Percentiles rank a stretch among this genome's conserved stretches.
Evolutionary conservation across 306 rosid genomes (phyloP).

Genomic region (Phaseolus lunatus): DNA sequence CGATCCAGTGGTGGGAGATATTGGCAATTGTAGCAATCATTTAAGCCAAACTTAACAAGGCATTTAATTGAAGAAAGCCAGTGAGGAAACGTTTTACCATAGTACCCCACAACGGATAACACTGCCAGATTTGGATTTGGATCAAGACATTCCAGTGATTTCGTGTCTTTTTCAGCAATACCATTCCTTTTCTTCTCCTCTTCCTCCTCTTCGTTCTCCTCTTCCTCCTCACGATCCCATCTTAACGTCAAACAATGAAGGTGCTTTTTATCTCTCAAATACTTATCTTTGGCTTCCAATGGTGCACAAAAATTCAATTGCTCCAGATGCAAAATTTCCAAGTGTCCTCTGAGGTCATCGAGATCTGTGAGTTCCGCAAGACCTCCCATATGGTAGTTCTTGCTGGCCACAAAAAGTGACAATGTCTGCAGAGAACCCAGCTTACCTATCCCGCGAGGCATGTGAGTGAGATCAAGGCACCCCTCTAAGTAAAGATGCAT

Average conservation of each 20-base stretch:
- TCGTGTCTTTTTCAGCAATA: too few relatives aligned
- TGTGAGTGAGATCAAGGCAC: neutral
- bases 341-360: neutral
- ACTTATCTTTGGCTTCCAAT: neutral
- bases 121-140: neutral
- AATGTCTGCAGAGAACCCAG: constrained; percentile 22
- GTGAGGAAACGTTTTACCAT: neutral
- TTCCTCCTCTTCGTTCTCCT: too few relatives aligned
- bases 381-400: neutral
- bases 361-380: neutral
- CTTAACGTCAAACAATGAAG: constrained; percentile 1
- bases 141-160: neutral
- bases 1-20: neutral
- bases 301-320: neutral
- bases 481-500: constrained; percentile 35
- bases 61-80: neutral
- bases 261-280: neutral
- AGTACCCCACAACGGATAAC: neutral
- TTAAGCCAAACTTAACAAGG: constrained; percentile 26
- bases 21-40: neutral
- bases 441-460: constrained; percentile 20
- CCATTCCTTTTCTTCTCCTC: neutral
- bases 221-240: neutral
- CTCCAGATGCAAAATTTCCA: constrained; percentile 15
- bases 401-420: constrained; percentile 17